Evolutionary conservation across 768 basidiomycete genomes (phyloP), one percentile per base, ranked within the genome.

Genomic region (Crassisporium funariophilum): DNA sequence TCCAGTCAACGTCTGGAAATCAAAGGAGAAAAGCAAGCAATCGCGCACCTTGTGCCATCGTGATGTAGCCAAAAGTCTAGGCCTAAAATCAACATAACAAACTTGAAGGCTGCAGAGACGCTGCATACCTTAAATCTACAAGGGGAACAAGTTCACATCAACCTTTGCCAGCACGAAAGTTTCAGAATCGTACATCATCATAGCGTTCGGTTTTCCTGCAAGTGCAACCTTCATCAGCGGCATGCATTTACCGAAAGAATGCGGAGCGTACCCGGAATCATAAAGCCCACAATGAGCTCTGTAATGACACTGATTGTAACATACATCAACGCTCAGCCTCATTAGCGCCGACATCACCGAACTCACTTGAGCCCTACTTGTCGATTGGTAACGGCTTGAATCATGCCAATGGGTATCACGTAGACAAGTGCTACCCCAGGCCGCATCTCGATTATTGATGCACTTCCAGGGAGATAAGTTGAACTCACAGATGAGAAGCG

Each of bases 341-440:
- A 29, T 7, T 11, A 31, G 25, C 33, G 10, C 33, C 46, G 23
- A 11, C 0, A 27, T 2, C 22, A 20, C 19, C 33, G n/a, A 4
- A 59, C 71, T 44, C 37, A 77, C 75, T 77, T 77, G 39, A 77
- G 61, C 27, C 59, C 86, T 44, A 89, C 74, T 64, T 88, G 84
- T 57, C 86, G 83, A 63, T 91, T 91, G 22, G 88, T 91, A 53
- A 89, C 80, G 1, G 87, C 86, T 55, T 88, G 83, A 49, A 91
- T 88, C 79, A 88, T 83, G 53, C 73, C 88, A 44, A 86, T 80
- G 11, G 89, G 89, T 22, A 91, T 72, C 33, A 84, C 73, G 55
- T 88, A 89, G 24, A 86, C 48, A 33, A 71, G 66, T 17, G 76
- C 75, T 74, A 42, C 25, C 34, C 24, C 33, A 42, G 39, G 37